Base-by-base conservation (phyloP, 83 land plant species). In the Picea abies region DNA sequence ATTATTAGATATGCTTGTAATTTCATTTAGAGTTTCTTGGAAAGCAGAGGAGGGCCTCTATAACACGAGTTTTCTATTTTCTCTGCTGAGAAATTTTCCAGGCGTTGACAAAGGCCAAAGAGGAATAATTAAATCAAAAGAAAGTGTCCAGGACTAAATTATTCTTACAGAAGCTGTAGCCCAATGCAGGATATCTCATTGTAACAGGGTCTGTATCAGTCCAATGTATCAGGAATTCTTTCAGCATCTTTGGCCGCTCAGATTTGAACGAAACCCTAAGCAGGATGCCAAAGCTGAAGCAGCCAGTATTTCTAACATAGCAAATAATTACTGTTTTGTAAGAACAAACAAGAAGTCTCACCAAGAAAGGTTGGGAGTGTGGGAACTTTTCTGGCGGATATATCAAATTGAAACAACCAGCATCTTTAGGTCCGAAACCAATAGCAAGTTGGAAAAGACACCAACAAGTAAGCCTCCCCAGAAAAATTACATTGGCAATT, bases 181-280 rank as follows among this genome's bases (percentile, higher is more conserved):
- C 25, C 52, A 47, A n/a, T 47, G 12, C 11, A n/a, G 41, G n/a
- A n/a, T 20, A 20, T 20, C 22, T 44, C 26, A 44, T 47, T 41
- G 9, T 9, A n/a, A n/a, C 22, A 39, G 47, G 52, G 15, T 73
- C 23, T 73, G 26, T 73, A 73, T 23, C 49, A 44, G n/a, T 73
- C 39, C 77, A 73, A 73, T 73, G 77, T 41, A 73, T 73, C 56
- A 20, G n/a, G 77, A 73, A 8, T 47, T 73, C 58, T 44, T 73
- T 73, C 58, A 47, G 58, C 25, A n/a, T 20, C 77, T 41, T 47
- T 73, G 77, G 58, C 25, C 23, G 4, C 14, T 5, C n/a, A 73
- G 47, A 3, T 39, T 73, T 73, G 49, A 41, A 73, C 22, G 12
- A 73, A 73, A 73, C 52, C 49, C 5, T 7, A 73, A 20, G 15